Conservation (phyloP, 83 land plant species). For the Picea abies region DNA sequence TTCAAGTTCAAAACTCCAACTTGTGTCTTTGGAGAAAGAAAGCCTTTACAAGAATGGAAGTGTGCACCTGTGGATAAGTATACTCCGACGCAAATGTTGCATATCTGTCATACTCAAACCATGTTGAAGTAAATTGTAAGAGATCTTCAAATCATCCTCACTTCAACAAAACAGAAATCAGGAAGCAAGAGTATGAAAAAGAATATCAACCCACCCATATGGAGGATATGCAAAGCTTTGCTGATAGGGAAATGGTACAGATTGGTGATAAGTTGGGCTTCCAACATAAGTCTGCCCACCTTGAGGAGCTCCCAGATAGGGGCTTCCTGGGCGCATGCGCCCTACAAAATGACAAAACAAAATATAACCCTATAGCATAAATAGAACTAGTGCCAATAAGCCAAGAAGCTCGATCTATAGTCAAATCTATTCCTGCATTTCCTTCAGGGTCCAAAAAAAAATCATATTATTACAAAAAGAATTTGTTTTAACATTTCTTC, state of each 20-base stretch:
- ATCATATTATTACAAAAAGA: background rate
- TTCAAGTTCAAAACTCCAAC: background rate
- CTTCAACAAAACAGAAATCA: background rate
- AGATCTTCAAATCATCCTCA: constrained; percentile 3
- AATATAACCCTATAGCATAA: background rate
- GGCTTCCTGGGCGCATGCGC: constrained; percentile 40
- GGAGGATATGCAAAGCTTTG: constrained; percentile 57
- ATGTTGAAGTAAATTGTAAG: constrained; percentile 16
- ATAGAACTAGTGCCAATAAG: background rate
- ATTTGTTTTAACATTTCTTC: background rate
- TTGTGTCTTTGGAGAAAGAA: background rate
- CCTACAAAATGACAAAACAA: constrained; percentile 23
- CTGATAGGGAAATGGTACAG: constrained; percentile 51
- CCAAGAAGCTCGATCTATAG: background rate
- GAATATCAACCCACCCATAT: constrained; percentile 46
- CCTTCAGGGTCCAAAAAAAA: background rate
- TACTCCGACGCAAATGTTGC: constrained; percentile 57
- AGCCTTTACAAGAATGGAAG: background rate
- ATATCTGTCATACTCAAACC: constrained; percentile 44
- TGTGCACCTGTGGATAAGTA: constrained; percentile 54
- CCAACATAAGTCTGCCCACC: constrained; percentile 52
- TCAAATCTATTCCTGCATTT: background rate
- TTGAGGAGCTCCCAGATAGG: constrained; percentile 40
- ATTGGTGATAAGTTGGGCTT: constrained; percentile 52
- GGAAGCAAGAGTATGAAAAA: background rate